Evolutionary conservation across 2,329 filamentous ascomycete genomes (phyloP), one percentile per base, ranked within the genome.

Genomic region (Cordyceps pruinosa): DNA sequence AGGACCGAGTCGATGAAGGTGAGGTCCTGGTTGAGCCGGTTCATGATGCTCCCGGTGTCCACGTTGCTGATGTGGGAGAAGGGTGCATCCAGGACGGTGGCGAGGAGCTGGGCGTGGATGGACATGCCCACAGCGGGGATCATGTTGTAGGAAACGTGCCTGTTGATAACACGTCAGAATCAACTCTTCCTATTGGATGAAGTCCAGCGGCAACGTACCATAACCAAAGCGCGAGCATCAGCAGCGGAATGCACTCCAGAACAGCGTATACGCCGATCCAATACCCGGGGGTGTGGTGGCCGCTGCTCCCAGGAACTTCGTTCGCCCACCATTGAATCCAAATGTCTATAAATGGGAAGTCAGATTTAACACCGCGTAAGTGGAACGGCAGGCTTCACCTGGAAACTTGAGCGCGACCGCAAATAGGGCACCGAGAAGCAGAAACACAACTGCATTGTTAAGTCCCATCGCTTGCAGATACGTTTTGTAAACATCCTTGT

Each of bases 251-350:
- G 50, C 37, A 44, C 21, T 54, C 39, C 8, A 54, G 8, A 2
- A 28, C 13, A 1, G 51, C 41, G 7, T 34, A 54, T 1, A 35
- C 21, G 21, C 51, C 41, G 21, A 54, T 25, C 51, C 51, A 54
- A 30, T 54, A 54, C 2, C 41, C 51, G 30, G 12, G 30, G 2
- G 39, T 25, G 21, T 19, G 39, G 44, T 13, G 28, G 30, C 17
- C 6, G 21, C 41, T 30, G 51, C 10, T 9, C 4, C 17, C 17
- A 2, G 41, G 6, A 1, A 21, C 25, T 5, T 42, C 50, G n/a
- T 42, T 53, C 10, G 51, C 41, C 48, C 51, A 54, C 51, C 51
- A 54, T 25, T 54, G 51, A 7, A 54, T 21, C 51, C 51, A 54
- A 3, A 54, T n/a, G 23, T 54, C 49, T 52, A 4, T n/a, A 12